Evolutionary conservation across 257 asterid species (phyloP).

Genomic region (Apocynum venetum): DNA sequence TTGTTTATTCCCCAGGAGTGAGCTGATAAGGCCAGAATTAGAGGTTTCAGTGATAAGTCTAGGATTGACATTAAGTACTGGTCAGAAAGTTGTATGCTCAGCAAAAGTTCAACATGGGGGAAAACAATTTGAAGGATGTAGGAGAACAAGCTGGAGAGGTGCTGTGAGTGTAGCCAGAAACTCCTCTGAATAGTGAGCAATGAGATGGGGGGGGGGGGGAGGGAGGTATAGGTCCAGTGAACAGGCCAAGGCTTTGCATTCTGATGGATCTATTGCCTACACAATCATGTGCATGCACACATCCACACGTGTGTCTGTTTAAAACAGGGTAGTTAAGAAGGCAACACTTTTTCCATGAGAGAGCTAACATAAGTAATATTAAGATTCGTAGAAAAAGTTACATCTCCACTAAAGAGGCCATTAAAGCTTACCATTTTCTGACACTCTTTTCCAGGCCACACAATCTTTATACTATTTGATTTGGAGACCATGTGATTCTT

Average conservation of each 20-base stretch:
- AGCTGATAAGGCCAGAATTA: neutral
- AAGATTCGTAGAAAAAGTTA: neutral
- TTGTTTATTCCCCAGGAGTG: neutral
- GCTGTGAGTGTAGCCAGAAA: neutral
- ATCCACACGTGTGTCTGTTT: no score
- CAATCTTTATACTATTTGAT: neutral
- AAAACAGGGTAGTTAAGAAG: neutral
- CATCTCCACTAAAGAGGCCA: neutral
- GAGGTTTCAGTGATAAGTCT: neutral
- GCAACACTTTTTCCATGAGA: neutral
- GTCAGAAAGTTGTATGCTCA: neutral
- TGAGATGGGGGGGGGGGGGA: neutral
- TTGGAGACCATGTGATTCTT: neutral
- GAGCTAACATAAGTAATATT: neutral
- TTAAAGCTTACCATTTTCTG: neutral
- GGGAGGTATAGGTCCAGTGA: neutral
- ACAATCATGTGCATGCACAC: no score
- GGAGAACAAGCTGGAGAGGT: no score
- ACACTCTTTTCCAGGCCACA: neutral
- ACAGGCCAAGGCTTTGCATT: neutral
- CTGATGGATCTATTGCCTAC: neutral
- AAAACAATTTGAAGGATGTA: neutral
- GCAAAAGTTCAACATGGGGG: neutral
- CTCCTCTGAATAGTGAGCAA: neutral
- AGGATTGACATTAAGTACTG: neutral